These are phyloP conservation scores for Candida railenensis DNA, from an alignment of 805 yeast genomes.

Conservation along the genomic window DNA sequence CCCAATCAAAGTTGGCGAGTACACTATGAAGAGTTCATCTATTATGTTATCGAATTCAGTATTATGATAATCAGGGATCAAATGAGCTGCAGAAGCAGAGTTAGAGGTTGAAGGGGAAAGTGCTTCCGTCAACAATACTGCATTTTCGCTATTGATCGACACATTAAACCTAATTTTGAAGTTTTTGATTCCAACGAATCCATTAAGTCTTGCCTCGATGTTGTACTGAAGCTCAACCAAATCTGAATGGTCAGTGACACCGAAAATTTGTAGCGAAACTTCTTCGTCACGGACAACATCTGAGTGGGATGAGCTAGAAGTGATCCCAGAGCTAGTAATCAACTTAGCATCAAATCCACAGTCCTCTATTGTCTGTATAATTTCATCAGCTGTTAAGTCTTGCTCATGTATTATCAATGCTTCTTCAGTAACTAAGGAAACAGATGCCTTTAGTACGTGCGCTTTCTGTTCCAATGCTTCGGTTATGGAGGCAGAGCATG, in stretches of 20 bases:
- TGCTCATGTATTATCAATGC: slow-evolving; percentile 57
- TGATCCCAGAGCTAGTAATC: slow-evolving; percentile 1
- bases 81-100: slow-evolving; percentile 13
- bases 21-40: slow-evolving; percentile 44
- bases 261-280: slow-evolving; percentile 30
- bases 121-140: slow-evolving; percentile 10
- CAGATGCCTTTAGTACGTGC: slow-evolving; percentile 56
- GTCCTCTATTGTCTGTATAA: slow-evolving; percentile 64
- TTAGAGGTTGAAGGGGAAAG: slow-evolving; percentile 3
- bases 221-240: slow-evolving; percentile 32
- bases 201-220: slow-evolving; percentile 36
- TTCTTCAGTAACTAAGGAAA: slow-evolving; percentile 75
- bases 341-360: slow-evolving; percentile 40
- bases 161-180: slow-evolving; percentile 22
- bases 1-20: slow-evolving; percentile 54
- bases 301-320: background rate
- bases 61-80: slow-evolving; percentile 13
- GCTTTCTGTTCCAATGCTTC: slow-evolving; percentile 46
- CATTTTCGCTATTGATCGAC: background rate
- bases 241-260: slow-evolving; percentile 28
- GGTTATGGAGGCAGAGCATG: slow-evolving; percentile 73
- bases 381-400: slow-evolving; percentile 25
- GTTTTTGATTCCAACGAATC: slow-evolving; percentile 27
- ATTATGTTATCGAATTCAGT: slow-evolving; percentile 17
- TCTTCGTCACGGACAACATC: slow-evolving; percentile 24